Conservation (phyloP, 2,329 filamentous ascomycete species). For the Cladophialophora psammophila region DNA sequence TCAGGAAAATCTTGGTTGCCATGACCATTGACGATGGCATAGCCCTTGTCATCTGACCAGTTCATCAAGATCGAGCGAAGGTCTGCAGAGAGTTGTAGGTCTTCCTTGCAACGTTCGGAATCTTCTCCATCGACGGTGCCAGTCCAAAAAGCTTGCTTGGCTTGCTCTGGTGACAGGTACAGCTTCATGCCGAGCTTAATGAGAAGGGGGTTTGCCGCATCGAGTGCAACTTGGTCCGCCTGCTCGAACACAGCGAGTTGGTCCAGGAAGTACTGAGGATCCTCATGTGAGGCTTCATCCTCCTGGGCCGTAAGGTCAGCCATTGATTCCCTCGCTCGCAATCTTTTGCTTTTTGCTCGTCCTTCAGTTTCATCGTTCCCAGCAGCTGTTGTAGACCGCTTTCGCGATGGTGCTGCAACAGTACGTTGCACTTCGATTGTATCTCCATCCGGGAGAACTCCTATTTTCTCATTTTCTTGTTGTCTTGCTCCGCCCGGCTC, state of each 20-base stretch:
- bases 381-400: conserved; percentile 67
- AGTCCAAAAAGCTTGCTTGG: conserved; percentile 44
- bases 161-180: conserved; percentile 41
- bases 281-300: conserved; percentile 60
- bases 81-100: conserved; percentile 50
- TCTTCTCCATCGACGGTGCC: background rate
- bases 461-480: conserved; percentile 6
- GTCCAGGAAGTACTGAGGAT: conserved; percentile 62
- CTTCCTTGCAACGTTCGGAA: conserved; percentile 32
- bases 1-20: conserved; percentile 58
- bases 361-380: conserved; percentile 65
- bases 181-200: conserved; percentile 58
- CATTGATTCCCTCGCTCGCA: conserved; percentile 66
- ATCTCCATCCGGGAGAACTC: conserved; percentile 8
- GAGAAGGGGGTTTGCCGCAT: conserved; percentile 61
- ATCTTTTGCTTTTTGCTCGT: conserved; percentile 66
- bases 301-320: conserved; percentile 55
- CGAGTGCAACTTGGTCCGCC: conserved; percentile 66
- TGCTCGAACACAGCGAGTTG: conserved; percentile 61
- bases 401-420: conserved; percentile 49
- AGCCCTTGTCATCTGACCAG: conserved; percentile 56
- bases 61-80: conserved; percentile 52
- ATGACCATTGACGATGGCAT: conserved; percentile 56
- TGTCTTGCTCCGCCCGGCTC: background rate
- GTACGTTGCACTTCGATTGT: conserved; percentile 20